Conservation (phyloP, 164 flowering plant species). For the Magnolia changhungtana region DNA sequence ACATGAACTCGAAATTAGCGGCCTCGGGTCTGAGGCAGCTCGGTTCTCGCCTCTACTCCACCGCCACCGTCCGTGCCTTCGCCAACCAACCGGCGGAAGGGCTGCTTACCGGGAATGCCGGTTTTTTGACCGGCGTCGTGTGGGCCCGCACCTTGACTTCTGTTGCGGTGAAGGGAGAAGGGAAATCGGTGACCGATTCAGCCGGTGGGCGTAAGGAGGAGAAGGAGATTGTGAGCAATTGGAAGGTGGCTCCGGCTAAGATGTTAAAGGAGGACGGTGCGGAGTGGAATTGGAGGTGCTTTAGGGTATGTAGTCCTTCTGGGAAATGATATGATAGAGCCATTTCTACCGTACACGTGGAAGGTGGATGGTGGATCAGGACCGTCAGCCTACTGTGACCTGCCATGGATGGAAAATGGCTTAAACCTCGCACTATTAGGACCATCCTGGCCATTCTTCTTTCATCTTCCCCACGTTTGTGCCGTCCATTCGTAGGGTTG, state of each 20-base stretch:
- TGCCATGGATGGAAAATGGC: too few species aligned
- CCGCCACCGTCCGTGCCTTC: conserved; percentile 3
- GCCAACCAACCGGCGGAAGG: neutral
- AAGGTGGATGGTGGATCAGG: too few species aligned
- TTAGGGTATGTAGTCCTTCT: conserved; percentile 25
- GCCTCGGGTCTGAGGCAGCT: conserved; percentile 14
- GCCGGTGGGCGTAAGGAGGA: conserved; percentile 6
- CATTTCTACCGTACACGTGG: too few species aligned
- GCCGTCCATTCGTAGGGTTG: too few species aligned
- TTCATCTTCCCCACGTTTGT: too few species aligned
- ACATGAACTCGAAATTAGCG: conserved; percentile 13
- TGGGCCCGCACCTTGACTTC: conserved; percentile 26
- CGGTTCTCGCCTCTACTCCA: conserved; percentile 17
- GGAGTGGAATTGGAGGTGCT: conserved; percentile 47
- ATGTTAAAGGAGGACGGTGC: conserved; percentile 44
- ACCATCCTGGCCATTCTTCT: too few species aligned
- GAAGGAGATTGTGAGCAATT: conserved; percentile 49
- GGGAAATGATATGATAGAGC: too few species aligned
- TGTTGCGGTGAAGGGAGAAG: conserved; percentile 20
- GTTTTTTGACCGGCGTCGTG: conserved; percentile 3
- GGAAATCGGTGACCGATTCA: conserved; percentile 8
- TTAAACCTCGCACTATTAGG: too few species aligned
- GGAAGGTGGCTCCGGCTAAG: conserved; percentile 43
- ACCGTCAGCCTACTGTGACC: too few species aligned
- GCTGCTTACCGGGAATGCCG: conserved; percentile 1